phyloP scores from a whole-genome alignment of 75 land plant genomes.

The Gnetum montanum region DNA sequence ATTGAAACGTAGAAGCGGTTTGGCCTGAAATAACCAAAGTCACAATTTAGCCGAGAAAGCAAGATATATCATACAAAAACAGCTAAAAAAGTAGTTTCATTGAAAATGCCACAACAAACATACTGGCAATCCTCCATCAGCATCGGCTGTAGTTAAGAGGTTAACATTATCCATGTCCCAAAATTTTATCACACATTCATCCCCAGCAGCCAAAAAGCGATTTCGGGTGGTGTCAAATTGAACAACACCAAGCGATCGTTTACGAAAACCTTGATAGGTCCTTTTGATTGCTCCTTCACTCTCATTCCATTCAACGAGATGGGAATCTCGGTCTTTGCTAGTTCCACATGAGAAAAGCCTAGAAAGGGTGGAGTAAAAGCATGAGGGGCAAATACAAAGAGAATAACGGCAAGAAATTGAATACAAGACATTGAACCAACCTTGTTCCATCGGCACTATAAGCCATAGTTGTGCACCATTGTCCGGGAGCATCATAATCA shows the following conservation, averaged over 20 bases:
- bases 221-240: conserved; percentile 18
- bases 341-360: conserved; percentile 18
- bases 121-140: conserved; percentile 14
- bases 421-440: conserved; percentile 5
- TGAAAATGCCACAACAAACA: conserved; percentile 2
- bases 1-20: conserved; percentile 23
- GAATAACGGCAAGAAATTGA: no score
- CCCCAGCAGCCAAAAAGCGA: conserved; percentile 14
- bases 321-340: conserved; percentile 19
- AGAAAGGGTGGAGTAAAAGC: not conserved
- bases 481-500: conserved; percentile 82
- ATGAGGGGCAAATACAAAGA: no score
- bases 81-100: no score
- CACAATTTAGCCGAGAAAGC: no score
- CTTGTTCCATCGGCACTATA: conserved; percentile 78
- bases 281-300: conserved; percentile 20
- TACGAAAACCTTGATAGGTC: conserved; percentile 17
- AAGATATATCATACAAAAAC: no score
- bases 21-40: conserved; percentile 19
- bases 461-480: conserved; percentile 66
- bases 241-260: conserved; percentile 13
- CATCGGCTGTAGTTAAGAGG: conserved; percentile 12
- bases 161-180: conserved; percentile 21
- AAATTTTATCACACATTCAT: conserved; percentile 13
- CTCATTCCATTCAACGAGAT: conserved; percentile 18